Conservation (phyloP, 1,284 basidiomycete genomes). For the Cryptococcus jaspeensis region DNA sequence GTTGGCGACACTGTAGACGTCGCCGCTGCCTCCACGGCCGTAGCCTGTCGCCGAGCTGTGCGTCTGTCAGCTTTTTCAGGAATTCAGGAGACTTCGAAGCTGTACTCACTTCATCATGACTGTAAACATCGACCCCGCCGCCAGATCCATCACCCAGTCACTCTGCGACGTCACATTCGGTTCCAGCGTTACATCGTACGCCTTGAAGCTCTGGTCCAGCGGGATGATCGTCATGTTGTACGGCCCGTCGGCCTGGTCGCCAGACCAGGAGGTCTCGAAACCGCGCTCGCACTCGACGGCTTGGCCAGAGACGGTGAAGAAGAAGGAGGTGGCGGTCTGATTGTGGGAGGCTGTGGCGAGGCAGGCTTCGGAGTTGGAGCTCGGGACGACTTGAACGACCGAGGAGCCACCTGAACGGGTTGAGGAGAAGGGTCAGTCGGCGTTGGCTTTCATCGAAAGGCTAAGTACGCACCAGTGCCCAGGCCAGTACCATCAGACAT, state of each 20-base stretch:
- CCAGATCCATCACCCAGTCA: conserved; percentile 34
- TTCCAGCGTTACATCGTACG: conserved; percentile 32
- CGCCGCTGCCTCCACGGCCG: conserved; percentile 32
- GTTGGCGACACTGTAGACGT: conserved; percentile 28
- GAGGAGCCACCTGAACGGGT: conserved; percentile 60
- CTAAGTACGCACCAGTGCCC: conserved; percentile 23
- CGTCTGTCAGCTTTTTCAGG: background rate
- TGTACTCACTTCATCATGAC: conserved; percentile 40
- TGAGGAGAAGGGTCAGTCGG: background rate
- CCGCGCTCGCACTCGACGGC: conserved; percentile 32
- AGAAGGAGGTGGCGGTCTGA: conserved; percentile 26
- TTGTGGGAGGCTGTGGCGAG: conserved; percentile 21
- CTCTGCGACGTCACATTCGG: conserved; percentile 14
- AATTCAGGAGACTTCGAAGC: background rate
- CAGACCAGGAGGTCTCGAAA: conserved; percentile 31
- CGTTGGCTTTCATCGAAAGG: background rate
- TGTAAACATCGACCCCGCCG: conserved; percentile 32
- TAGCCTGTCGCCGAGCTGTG: conserved; percentile 22
- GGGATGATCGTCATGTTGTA: conserved; percentile 38
- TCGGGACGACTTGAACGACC: conserved; percentile 24
- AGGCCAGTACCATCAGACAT: conserved; percentile 30
- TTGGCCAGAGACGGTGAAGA: conserved; percentile 27
- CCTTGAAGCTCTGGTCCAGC: conserved; percentile 28
- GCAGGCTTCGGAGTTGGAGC: conserved; percentile 23
- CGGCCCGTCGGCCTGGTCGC: conserved; percentile 23